Base-by-base conservation (phyloP, 78 protist species). In the Thecamonas trahens region DNA sequence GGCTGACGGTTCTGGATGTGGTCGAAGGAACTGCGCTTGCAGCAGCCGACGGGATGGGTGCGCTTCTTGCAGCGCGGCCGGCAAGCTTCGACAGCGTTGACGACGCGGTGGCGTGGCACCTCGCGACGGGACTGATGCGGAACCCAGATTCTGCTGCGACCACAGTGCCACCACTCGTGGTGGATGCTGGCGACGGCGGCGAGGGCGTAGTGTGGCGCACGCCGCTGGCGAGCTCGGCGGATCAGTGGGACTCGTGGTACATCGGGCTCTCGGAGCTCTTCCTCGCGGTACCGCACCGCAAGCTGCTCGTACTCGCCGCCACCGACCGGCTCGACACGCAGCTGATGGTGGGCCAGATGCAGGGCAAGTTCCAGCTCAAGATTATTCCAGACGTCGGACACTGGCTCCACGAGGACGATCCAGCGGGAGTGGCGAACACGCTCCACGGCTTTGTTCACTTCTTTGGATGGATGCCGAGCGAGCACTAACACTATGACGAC, bases 321-420 rank as follows among this genome's bases (percentile, higher is more conserved):
- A 70, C 89, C 13, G 93, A 91, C 74, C 68, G 93, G 26, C 61
- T 91, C 42, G 96, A 91, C 77, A 73, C 26, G n/a, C 87, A 64
- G 45, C 64, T 91, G 67, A 87, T 76, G 22, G 74, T 88, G 42
- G 93, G 79, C 20, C 96, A 91, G 50, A 91, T 91, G 96, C 93
- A 88, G 63, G 96, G 96, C 26, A 76, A 74, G 54, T 91, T 88
- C 73, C 92, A 87, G 72, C 69, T 91, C 29, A 49, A 57, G 37
- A 11, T 91, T 5, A 39, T 88, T 44, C 72, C 76, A 22, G 11
- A 6, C 0, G 61, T 74, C 50, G 96, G 96, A 14, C 96, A 91
- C 78, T 61, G 52, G 28, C 72, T 91, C 24, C 93, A 87, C 39
- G 96, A 91, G 72, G 96, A 91, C 72, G 88, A 72, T 58, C 61